phyloP scores from a whole-genome alignment of 129 eudicot genomes.

The Arctium lappa region DNA sequence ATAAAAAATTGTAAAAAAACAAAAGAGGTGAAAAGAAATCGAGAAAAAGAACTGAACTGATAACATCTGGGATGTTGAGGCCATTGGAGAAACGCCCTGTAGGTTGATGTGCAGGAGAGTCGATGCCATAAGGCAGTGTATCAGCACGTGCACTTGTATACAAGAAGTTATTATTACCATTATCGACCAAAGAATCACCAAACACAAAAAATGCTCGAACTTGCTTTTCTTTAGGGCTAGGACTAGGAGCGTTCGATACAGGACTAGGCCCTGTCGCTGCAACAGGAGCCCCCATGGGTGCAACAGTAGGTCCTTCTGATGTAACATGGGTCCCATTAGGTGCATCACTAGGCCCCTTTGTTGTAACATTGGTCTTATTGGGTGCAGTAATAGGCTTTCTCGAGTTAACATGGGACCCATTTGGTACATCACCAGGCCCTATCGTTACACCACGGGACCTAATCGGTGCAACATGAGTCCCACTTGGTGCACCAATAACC shows the following conservation, averaged over 20 bases:
- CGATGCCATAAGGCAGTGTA: constrained; percentile 52
- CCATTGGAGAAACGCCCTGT: constrained; percentile 67
- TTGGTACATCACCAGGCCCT: neutral
- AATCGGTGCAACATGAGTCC: neutral
- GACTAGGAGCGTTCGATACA: neutral
- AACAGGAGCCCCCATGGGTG: neutral
- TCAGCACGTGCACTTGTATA: constrained; percentile 51
- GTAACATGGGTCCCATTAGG: neutral
- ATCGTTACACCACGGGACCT: neutral
- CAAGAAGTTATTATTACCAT: constrained; percentile 51
- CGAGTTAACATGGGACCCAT: neutral
- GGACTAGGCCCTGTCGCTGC: neutral
- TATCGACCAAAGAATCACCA: constrained; percentile 58
- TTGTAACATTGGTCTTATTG: neutral
- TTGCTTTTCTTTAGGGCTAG: constrained; percentile 17
- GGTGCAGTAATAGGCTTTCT: neutral
- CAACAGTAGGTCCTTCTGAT: neutral
- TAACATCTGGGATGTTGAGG: constrained; percentile 49
- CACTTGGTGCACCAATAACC: neutral
- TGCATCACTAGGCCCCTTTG: neutral
- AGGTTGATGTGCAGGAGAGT: constrained; percentile 36
- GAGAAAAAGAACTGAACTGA: constrained; percentile 37
- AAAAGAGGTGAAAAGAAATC: neutral
- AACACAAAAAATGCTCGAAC: constrained; percentile 50
- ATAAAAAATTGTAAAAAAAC: neutral